These are phyloP conservation scores for Blastobotrys proliferans DNA, from an alignment of 1,139 yeast species.

Conservation along the genomic window DNA sequence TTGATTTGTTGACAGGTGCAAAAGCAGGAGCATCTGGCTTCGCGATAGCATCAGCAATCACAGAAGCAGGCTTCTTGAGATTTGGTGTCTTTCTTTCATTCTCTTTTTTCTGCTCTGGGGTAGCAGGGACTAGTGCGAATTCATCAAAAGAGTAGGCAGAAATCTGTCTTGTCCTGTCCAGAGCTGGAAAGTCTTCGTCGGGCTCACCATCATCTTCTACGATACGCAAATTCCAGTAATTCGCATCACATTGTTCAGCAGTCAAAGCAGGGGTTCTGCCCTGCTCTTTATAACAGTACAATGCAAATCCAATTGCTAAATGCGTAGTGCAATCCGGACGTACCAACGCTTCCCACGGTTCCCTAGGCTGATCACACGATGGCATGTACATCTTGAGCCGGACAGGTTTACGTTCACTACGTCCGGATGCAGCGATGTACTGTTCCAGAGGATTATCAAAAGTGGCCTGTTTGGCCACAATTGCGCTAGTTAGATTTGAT, in stretches of 20 bases:
- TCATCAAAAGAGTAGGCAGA: slow-evolving; percentile 43
- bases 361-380: slow-evolving; percentile 30
- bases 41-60: neutral
- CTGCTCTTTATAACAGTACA: slow-evolving; percentile 34
- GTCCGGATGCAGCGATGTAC: slow-evolving; percentile 40
- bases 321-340: slow-evolving; percentile 38
- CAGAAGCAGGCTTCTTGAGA: slow-evolving; percentile 15
- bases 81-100: slow-evolving; percentile 36
- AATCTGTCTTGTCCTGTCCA: slow-evolving; percentile 39
- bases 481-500: slow-evolving; percentile 30
- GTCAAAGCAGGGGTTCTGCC: slow-evolving; percentile 31
- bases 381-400: slow-evolving; percentile 39
- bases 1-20: neutral
- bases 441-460: slow-evolving; percentile 40
- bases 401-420: slow-evolving; percentile 35
- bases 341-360: slow-evolving; percentile 38
- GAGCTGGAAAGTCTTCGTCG: slow-evolving; percentile 45
- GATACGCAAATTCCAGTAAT: slow-evolving; percentile 40
- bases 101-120: slow-evolving; percentile 33
- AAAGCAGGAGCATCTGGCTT: neutral
- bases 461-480: slow-evolving; percentile 30
- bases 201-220: slow-evolving; percentile 47
- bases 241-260: slow-evolving; percentile 35
- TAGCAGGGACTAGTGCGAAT: slow-evolving; percentile 42
- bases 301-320: slow-evolving; percentile 41